Base-by-base conservation (phyloP, 768 basidiomycete genomes). In the Phaeolepiota aurea region DNA sequence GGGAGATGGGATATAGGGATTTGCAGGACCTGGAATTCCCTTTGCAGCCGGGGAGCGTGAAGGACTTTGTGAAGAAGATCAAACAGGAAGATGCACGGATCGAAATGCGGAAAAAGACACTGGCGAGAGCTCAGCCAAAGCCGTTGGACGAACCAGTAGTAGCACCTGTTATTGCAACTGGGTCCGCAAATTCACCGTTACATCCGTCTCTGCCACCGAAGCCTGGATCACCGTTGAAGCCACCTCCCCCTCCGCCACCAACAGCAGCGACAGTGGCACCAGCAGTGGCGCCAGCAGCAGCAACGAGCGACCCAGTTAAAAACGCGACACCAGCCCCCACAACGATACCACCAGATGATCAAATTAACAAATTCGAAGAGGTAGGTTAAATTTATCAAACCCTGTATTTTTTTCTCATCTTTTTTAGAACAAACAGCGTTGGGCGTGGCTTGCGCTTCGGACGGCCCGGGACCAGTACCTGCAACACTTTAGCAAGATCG, bases 371-470 rank as follows among this genome's bases (percentile, higher is more conserved):
- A 55, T 67, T 72, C 37, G 82, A 86, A 62, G 80, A 84, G 56
- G 86, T 84, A 53, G 47, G n/a, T n/a, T n/a, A n/a, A n/a, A n/a
- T n/a, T n/a, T n/a, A n/a, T n/a, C n/a, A n/a, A n/a, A n/a, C n/a
- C n/a, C n/a, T n/a, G n/a, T n/a, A n/a, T n/a, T n/a, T n/a, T n/a
- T n/a, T n/a, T n/a, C n/a, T n/a, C 40, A 20, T 22, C 35, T 12
- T 48, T 33, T 44, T 14, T 52, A 89, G 88, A 80, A 77, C 58
- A 86, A 87, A 50, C 74, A 80, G 45, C 75, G 83, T 2, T 77
- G 79, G 70, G 66, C 85, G 3, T 92, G 89, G 88, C 70, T 89
- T 13, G 83, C 82, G 5, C 70, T 91, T 44, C 82, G 88, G 14
- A 72, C 76, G 31, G 77, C 84, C 40, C 81, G 87, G 25, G 79